A percentile compares a stretch with the other conserved stretches of the same genome.
phyloP scores from a whole-genome alignment of 331 rosid species.

The Malus hybrid region DNA sequence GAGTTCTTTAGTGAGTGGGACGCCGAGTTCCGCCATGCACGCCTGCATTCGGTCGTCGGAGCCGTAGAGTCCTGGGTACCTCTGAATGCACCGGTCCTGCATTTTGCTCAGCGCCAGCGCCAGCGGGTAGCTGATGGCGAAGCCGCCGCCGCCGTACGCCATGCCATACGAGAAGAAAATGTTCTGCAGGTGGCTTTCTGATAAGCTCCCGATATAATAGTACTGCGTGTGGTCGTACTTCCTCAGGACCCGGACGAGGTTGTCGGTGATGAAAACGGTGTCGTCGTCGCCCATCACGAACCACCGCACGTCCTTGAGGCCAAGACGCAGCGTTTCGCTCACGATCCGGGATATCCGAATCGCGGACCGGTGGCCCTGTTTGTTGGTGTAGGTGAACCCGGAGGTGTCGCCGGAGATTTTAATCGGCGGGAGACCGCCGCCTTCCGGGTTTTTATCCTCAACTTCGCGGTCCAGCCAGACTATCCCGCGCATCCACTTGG shows the following conservation, averaged over 20 bases:
- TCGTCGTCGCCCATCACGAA: slow-evolving; percentile 99
- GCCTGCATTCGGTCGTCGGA: slow-evolving; percentile 98
- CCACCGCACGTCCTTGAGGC: slow-evolving; percentile 67
- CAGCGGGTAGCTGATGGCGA: slow-evolving; percentile 75
- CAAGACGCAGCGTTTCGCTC: slow-evolving; percentile 70
- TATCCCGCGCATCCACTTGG: slow-evolving; percentile 58
- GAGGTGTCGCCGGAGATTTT: slow-evolving; percentile 68
- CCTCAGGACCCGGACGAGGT: slow-evolving; percentile 49
- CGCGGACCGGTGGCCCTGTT: slow-evolving; percentile 91
- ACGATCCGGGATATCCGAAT: slow-evolving; percentile 89
- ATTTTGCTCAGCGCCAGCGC: slow-evolving; percentile 58
- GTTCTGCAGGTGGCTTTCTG: slow-evolving; percentile 93
- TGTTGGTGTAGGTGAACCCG: slow-evolving; percentile 46
- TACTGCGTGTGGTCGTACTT: slow-evolving; percentile 69
- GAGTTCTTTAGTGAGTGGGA: slow-evolving; percentile 88
- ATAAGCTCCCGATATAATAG: slow-evolving; percentile 79
- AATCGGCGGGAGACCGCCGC: slow-evolving; percentile 41
- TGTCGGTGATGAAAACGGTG: slow-evolving; percentile 81
- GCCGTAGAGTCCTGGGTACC: slow-evolving; percentile 82
- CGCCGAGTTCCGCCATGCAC: slow-evolving; percentile 99
- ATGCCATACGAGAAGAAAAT: slow-evolving; percentile 84
- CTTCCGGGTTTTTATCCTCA: slow-evolving; percentile 14
- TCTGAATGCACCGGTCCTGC: slow-evolving; percentile 81
- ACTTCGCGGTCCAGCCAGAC: slow-evolving; percentile 76
- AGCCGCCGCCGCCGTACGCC: slow-evolving; percentile 99